Evolutionary conservation across 2,329 filamentous ascomycete genomes (phyloP).

Genomic region (Byssothecium circinans): DNA sequence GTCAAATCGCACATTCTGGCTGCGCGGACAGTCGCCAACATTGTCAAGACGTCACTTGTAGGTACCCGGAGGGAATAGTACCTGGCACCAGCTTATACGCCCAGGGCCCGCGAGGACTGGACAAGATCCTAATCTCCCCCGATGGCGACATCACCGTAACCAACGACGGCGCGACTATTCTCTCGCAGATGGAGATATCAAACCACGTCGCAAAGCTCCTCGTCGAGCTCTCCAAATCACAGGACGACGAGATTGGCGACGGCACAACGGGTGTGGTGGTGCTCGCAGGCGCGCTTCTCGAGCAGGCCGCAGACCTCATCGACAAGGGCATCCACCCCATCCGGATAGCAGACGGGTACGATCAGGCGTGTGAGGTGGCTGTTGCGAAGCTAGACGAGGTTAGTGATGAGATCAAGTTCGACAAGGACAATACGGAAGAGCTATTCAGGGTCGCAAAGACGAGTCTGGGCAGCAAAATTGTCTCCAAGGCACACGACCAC

Average conservation of each 20-base stretch:
- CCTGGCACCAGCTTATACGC: not conserved
- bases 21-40: conserved; percentile 91
- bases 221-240: conserved; percentile 95
- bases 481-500: conserved; percentile 97
- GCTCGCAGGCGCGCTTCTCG: conserved; percentile 87
- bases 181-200: conserved; percentile 96
- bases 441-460: conserved; percentile 94
- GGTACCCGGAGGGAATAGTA: conserved; percentile 12
- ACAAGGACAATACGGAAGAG: conserved; percentile 76
- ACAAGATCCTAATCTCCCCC: conserved; percentile 98
- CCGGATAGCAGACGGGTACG: conserved; percentile 96
- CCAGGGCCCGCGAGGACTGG: conserved; percentile 85
- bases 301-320: conserved; percentile 96
- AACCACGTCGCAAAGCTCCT: conserved; percentile 98
- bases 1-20: conserved; percentile 98
- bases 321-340: conserved; percentile 99
- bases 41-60: conserved; percentile 92
- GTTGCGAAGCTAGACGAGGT: conserved; percentile 90
- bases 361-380: conserved; percentile 95
- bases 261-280: conserved; percentile 98
- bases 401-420: conserved; percentile 87
- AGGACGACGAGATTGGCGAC: conserved; percentile 98
- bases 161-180: conserved; percentile 96
- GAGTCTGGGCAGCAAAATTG: conserved; percentile 96
- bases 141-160: conserved; percentile 99